These are phyloP conservation scores for Asterella californica DNA, from an alignment of 225 moss, liverwort and hornwort genomes.

Conservation along the genomic window DNA sequence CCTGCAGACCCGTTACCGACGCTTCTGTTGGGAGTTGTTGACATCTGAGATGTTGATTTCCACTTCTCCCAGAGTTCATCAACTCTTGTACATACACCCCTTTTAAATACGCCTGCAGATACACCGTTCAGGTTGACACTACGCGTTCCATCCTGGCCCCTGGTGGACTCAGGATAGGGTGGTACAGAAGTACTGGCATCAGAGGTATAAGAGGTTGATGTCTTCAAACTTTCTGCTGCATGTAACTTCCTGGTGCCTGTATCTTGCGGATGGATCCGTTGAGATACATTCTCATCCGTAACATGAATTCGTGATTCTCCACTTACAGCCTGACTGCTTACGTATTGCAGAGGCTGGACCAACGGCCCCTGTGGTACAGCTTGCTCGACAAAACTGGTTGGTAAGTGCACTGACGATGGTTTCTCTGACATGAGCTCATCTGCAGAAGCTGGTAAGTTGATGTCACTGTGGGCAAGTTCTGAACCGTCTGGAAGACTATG, in stretches of 20 bases:
- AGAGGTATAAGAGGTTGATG: not conserved
- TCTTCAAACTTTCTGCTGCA: not conserved
- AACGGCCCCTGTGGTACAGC: not conserved
- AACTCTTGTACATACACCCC: constrained; percentile 33
- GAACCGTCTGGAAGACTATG: not conserved
- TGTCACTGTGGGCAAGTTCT: not conserved
- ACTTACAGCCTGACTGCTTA: not conserved
- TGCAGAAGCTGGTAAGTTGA: not conserved
- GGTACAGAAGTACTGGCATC: not conserved
- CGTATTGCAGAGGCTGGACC: not conserved
- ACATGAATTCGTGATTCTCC: not conserved
- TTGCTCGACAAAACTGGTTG: not conserved
- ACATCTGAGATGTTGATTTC: constrained; percentile 18
- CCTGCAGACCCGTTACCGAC: not conserved
- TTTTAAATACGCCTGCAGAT: constrained; percentile 12
- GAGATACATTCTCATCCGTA: not conserved
- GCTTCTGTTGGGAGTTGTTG: constrained; percentile 35
- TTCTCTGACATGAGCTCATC: not conserved
- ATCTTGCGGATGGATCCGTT: not conserved
- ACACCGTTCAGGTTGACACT: not conserved
- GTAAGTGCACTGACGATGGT: not conserved
- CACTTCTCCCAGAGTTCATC: constrained; percentile 77
- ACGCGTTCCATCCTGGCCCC: not conserved
- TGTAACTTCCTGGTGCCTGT: not conserved
- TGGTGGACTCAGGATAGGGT: not conserved